Evolutionary conservation across 73 alveolate species (phyloP).

Genomic region (Effrenium voratum): DNA sequence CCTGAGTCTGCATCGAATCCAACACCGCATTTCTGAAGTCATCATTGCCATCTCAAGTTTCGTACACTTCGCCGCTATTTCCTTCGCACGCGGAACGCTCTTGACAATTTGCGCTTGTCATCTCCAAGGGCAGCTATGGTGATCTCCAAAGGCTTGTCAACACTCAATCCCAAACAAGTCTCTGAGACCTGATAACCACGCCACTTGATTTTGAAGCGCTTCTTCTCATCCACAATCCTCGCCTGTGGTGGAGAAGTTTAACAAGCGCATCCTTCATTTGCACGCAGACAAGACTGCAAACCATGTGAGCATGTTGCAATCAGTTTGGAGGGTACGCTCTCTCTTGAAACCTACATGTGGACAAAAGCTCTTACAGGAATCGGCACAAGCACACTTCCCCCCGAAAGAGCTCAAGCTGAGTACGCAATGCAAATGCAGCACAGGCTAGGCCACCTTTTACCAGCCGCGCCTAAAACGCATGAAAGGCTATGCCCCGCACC

Average conservation of each 20-base stretch:
- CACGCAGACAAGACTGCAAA: conserved; percentile 14
- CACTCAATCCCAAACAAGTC: conserved; percentile 29
- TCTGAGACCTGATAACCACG: conserved; percentile 25
- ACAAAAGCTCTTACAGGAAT: conserved; percentile 17
- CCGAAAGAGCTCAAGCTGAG: conserved; percentile 29
- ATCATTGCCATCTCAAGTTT: too few relatives aligned
- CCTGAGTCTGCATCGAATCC: conserved; percentile 33
- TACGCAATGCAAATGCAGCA: conserved; percentile 23
- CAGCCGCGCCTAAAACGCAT: conserved; percentile 26
- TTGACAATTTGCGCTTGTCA: conserved; percentile 23
- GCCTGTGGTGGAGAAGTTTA: conserved; percentile 26
- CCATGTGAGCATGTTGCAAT: conserved; percentile 29
- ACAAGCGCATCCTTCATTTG: conserved; percentile 29
- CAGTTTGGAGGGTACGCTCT: conserved; percentile 22
- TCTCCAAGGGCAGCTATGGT: conserved; percentile 33
- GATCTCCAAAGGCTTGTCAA: conserved; percentile 29
- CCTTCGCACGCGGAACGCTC: conserved; percentile 30
- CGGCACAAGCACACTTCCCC: conserved; percentile 25
- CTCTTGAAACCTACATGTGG: conserved; percentile 17
- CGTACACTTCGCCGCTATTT: conserved; percentile 31
- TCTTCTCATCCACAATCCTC: conserved; percentile 23
- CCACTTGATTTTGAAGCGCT: conserved; percentile 24
- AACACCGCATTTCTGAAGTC: conserved; percentile 23
- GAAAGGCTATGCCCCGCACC: conserved; percentile 37
- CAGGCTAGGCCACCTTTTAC: conserved; percentile 23